A percentile compares a stretch with the other conserved stretches of the same genome.
Evolutionary conservation across 2,329 filamentous ascomycete species (phyloP).

Genomic region (Phoma sp.): DNA sequence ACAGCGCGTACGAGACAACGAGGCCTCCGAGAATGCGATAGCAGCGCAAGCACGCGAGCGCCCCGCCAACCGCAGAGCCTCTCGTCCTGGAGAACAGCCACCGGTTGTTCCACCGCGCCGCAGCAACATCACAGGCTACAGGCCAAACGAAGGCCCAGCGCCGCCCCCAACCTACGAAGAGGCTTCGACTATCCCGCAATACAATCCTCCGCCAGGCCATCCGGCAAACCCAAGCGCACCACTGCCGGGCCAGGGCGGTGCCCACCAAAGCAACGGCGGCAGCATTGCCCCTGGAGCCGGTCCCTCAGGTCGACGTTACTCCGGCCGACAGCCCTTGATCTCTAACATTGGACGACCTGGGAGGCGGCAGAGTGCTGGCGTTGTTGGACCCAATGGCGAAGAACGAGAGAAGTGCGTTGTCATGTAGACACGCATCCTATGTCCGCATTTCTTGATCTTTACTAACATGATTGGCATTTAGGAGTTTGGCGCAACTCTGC

Average conservation of each 20-base stretch:
- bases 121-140: slow-evolving; percentile 43
- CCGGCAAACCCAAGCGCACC: slow-evolving; percentile 50
- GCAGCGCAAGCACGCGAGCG: slow-evolving; percentile 50
- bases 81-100: slow-evolving; percentile 43
- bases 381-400: slow-evolving; percentile 27
- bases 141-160: slow-evolving; percentile 55
- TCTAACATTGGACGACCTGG: slow-evolving; percentile 25
- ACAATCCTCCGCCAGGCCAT: slow-evolving; percentile 58
- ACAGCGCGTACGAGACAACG: slow-evolving; percentile 69
- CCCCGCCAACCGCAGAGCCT: slow-evolving; percentile 33
- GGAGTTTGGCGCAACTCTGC: slow-evolving; percentile 1
- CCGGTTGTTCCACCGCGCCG: slow-evolving; percentile 56
- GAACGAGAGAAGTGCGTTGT: slow-evolving; percentile 44
- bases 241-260: slow-evolving; percentile 33
- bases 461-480: neutral
- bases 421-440: slow-evolving; percentile 32
- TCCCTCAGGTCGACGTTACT: slow-evolving; percentile 19
- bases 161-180: slow-evolving; percentile 72
- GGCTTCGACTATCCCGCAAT: slow-evolving; percentile 63
- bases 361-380: slow-evolving; percentile 33
- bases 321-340: slow-evolving; percentile 21
- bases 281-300: slow-evolving; percentile 21
- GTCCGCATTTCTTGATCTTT: neutral
- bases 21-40: slow-evolving; percentile 73
- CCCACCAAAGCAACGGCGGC: slow-evolving; percentile 30